These are phyloP conservation scores for Penicillium hesseltinei DNA, from an alignment of 2,329 filamentous ascomycete species.

Conservation along the genomic window DNA sequence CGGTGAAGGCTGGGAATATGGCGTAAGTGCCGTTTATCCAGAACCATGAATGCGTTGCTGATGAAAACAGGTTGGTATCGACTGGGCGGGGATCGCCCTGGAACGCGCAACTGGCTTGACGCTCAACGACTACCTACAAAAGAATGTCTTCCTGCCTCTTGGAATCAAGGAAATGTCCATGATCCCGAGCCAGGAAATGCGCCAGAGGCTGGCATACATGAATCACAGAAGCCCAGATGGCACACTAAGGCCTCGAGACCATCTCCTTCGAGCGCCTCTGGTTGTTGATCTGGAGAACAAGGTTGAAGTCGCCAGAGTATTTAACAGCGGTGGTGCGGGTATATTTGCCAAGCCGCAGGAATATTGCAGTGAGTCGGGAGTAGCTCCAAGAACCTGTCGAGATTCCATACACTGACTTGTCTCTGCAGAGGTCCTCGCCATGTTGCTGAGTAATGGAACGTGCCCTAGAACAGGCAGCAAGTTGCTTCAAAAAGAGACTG, in stretches of 20 bases:
- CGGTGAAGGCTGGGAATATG: slow-evolving; percentile 61
- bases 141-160: slow-evolving; percentile 50
- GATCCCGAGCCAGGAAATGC: slow-evolving; percentile 57
- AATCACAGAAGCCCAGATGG: slow-evolving; percentile 52
- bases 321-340: slow-evolving; percentile 63
- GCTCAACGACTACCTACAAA: slow-evolving; percentile 52
- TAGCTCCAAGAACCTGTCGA: not conserved
- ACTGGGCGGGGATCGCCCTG: slow-evolving; percentile 55
- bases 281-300: slow-evolving; percentile 38
- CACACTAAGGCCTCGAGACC: slow-evolving; percentile 46
- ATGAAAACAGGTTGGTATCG: slow-evolving; percentile 47
- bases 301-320: slow-evolving; percentile 44
- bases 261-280: slow-evolving; percentile 51
- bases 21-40: slow-evolving; percentile 39
- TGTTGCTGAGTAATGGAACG: slow-evolving; percentile 63
- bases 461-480: slow-evolving; percentile 55
- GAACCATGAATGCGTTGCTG: not conserved
- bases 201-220: slow-evolving; percentile 56
- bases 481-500: slow-evolving; percentile 57
- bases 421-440: slow-evolving; percentile 55
- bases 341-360: slow-evolving; percentile 60
- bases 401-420: not conserved
- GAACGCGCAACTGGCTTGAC: slow-evolving; percentile 46
- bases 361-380: slow-evolving; percentile 48
- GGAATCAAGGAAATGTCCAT: slow-evolving; percentile 54